Percentiles rank a stretch among this genome's conserved stretches.
These are phyloP conservation scores for Amesomyces nigricolor DNA, from an alignment of 2,329 filamentous ascomycete genomes.

Conservation along the genomic window DNA sequence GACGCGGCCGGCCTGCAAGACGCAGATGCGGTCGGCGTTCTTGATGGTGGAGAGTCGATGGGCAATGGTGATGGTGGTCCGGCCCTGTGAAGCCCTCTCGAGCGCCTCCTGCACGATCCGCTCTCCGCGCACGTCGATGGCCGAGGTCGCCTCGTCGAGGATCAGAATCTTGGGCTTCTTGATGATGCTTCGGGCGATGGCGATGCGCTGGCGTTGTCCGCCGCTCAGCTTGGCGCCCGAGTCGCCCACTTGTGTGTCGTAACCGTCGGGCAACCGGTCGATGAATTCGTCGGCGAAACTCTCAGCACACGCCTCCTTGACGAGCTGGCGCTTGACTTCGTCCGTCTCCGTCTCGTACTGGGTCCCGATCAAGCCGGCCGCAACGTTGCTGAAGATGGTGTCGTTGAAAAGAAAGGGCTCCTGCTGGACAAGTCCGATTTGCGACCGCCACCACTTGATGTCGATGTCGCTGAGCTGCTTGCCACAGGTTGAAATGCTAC, in stretches of 20 bases:
- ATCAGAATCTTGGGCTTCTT: conserved; percentile 60
- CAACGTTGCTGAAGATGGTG: conserved; percentile 50
- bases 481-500: conserved; percentile 48
- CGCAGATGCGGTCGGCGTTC: conserved; percentile 72
- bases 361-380: conserved; percentile 42
- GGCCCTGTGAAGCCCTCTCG: conserved; percentile 54
- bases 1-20: conserved; percentile 64
- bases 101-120: conserved; percentile 60
- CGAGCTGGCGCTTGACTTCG: conserved; percentile 48
- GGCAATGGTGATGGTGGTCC: conserved; percentile 70
- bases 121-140: conserved; percentile 54
- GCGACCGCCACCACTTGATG: conserved; percentile 52
- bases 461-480: conserved; percentile 53
- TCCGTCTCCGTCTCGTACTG: conserved; percentile 34
- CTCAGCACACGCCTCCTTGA: conserved; percentile 59
- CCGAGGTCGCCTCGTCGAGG: conserved; percentile 68
- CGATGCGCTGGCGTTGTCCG: conserved; percentile 66
- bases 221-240: conserved; percentile 70
- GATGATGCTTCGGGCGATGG: conserved; percentile 64
- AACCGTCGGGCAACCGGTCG: conserved; percentile 55
- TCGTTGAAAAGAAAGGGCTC: conserved; percentile 43
- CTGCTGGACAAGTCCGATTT: conserved; percentile 41
- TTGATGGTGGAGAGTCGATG: conserved; percentile 70
- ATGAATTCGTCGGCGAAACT: conserved; percentile 68
- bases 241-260: conserved; percentile 70